A percentile compares a stretch with the other conserved stretches of the same genome.
Evolutionary conservation across 192 early-diverging fungal genomes (phyloP).

Genomic region (Backusella psychrophila): DNA sequence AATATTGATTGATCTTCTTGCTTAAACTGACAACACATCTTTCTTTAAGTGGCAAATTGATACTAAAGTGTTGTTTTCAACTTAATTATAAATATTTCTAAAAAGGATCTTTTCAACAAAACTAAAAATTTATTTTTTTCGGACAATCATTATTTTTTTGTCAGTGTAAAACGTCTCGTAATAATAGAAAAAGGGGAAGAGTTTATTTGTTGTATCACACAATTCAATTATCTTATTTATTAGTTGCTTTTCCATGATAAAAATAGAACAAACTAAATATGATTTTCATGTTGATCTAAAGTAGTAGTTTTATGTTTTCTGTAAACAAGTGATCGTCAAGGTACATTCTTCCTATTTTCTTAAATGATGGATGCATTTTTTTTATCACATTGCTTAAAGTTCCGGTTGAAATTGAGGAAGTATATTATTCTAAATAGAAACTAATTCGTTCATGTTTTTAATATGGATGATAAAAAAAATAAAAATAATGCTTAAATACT

Average conservation of each 20-base stretch:
- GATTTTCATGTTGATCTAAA: not conserved
- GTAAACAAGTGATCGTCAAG: not conserved
- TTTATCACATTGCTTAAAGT: not conserved
- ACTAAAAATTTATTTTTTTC: not conserved
- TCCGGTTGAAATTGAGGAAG: not conserved
- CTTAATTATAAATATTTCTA: not conserved
- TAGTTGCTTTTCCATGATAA: not conserved
- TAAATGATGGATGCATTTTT: not conserved
- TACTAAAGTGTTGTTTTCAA: not conserved
- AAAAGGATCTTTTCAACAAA: not conserved
- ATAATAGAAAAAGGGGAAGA: not conserved
- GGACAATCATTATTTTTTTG: not conserved
- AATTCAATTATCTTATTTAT: not conserved
- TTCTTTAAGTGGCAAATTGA: not conserved
- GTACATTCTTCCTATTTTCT: not conserved
- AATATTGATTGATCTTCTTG: not conserved
- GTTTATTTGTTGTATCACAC: not conserved
- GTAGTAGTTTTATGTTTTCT: not conserved
- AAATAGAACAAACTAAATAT: not conserved
- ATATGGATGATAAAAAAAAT: slow-evolving; percentile 1
- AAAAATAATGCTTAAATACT: slow-evolving; percentile 1
- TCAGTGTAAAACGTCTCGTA: not conserved
- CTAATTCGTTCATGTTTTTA: not conserved
- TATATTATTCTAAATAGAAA: not conserved
- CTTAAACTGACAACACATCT: not conserved